Conservation (phyloP, 208 protist genomes). For the Trypanosoma melophagium region DNA sequence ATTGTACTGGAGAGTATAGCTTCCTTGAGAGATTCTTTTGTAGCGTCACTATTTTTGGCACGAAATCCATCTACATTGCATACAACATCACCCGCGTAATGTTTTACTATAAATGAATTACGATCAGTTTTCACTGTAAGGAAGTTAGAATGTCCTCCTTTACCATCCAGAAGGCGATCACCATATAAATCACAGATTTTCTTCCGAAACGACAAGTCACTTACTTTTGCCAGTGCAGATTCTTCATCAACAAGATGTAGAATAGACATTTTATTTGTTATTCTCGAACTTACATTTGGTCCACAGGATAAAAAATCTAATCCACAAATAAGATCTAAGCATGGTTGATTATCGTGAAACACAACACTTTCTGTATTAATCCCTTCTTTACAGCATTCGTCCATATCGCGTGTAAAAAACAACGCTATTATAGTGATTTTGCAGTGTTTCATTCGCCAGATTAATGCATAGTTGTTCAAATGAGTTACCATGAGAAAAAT, state of each 20-base stretch:
- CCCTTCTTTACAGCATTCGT: slow-evolving; percentile 65
- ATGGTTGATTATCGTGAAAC: slow-evolving; percentile 80
- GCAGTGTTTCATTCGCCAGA: slow-evolving; percentile 94
- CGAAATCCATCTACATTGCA: slow-evolving; percentile 42
- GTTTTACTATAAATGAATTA: slow-evolving; percentile 34
- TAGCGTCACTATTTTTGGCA: slow-evolving; percentile 37
- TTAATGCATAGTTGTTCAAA: slow-evolving; percentile 98
- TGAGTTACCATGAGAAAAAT: slow-evolving; percentile 85
- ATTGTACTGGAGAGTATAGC: slow-evolving; percentile 27
- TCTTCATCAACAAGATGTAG: slow-evolving; percentile 85
- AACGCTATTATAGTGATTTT: slow-evolving; percentile 88
- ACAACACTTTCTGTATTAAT: slow-evolving; percentile 82
- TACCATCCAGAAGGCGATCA: slow-evolving; percentile 21
- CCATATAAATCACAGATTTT: slow-evolving; percentile 42
- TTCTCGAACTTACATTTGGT: not conserved
- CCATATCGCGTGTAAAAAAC: slow-evolving; percentile 76
- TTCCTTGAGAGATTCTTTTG: slow-evolving; percentile 35
- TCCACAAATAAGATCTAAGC: slow-evolving; percentile 77
- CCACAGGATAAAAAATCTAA: slow-evolving; percentile 25
- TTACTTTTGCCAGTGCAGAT: slow-evolving; percentile 58
- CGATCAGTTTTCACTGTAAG: slow-evolving; percentile 21
- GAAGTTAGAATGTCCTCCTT: slow-evolving; percentile 37
- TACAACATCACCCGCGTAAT: slow-evolving; percentile 56
- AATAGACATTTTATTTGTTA: slow-evolving; percentile 61
- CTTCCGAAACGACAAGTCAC: slow-evolving; percentile 47